Evolutionary conservation across 192 early-diverging fungal species (phyloP).

Genomic region (Podila horticola): DNA sequence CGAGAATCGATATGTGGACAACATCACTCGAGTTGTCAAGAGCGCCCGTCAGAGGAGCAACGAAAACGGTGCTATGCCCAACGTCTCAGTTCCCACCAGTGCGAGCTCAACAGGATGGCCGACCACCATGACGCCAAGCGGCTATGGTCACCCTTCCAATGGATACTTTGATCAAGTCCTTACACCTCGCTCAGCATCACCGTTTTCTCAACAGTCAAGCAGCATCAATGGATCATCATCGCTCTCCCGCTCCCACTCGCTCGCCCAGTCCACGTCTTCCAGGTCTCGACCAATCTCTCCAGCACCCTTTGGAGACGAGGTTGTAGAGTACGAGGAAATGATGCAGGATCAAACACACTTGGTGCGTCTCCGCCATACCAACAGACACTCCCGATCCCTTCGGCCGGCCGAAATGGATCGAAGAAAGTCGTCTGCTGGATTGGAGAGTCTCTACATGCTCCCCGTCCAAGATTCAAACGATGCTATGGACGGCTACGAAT

Average conservation of each 20-base stretch:
- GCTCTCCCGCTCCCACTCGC: constrained; percentile 31
- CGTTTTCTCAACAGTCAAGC: constrained; percentile 23
- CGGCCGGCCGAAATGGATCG: constrained; percentile 25
- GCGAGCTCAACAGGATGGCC: constrained; percentile 37
- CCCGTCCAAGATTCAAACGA: constrained; percentile 14
- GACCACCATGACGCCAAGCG: constrained; percentile 12
- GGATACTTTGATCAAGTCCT: constrained; percentile 33
- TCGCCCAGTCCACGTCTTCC: constrained; percentile 35
- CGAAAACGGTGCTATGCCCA: constrained; percentile 32
- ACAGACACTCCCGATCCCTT: constrained; percentile 12
- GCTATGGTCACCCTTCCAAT: neutral
- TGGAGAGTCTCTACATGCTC: constrained; percentile 48
- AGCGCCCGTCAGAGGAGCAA: constrained; percentile 49
- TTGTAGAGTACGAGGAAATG: constrained; percentile 33
- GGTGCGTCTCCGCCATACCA: constrained; percentile 16
- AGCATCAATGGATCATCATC: constrained; percentile 9
- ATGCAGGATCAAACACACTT: constrained; percentile 41
- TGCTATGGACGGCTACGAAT: constrained; percentile 40
- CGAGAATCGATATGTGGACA: constrained; percentile 49
- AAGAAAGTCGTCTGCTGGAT: constrained; percentile 29
- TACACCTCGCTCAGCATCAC: constrained; percentile 34
- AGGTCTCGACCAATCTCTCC: constrained; percentile 34
- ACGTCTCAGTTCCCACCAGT: constrained; percentile 25
- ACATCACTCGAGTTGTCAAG: constrained; percentile 38
- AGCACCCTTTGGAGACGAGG: constrained; percentile 17